Conservation (phyloP, 148 eudicot genomes). For the Tetragonia tetragonoides region DNA sequence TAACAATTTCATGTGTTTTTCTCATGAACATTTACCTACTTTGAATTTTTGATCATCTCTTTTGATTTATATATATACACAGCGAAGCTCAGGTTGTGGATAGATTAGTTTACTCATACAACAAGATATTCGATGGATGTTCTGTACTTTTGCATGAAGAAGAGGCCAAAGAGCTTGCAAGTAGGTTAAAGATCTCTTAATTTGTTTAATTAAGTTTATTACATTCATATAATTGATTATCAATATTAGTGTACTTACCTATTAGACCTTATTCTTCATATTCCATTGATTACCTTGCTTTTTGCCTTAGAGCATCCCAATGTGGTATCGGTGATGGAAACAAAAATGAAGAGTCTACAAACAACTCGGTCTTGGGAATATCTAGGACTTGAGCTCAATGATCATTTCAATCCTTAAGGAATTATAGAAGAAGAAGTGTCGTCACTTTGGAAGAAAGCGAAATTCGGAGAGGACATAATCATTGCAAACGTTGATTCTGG, state of each 20-base stretch:
- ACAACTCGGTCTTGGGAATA: conserved; percentile 17
- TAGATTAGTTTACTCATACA: conserved; percentile 11
- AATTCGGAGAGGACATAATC: conserved; percentile 12
- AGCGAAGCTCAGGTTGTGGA: conserved; percentile 12
- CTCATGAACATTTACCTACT: no score
- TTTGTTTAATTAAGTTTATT: no score
- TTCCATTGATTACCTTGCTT: not conserved
- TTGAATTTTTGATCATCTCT: not conserved
- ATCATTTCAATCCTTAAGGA: not conserved
- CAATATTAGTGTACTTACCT: no score
- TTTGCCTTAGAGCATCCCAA: conserved; percentile 1
- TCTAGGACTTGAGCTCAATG: not conserved
- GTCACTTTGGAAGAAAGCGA: conserved; percentile 6
- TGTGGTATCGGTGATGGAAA: conserved; percentile 9
- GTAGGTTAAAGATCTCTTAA: not conserved
- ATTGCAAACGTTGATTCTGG: conserved; percentile 18
- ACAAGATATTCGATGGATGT: conserved; percentile 18
- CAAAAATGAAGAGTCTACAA: not conserved
- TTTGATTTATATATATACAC: not conserved
- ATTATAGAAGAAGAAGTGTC: no score
- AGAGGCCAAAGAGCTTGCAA: conserved; percentile 14
- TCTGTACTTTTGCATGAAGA: conserved; percentile 2
- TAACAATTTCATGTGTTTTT: no score
- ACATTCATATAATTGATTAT: no score
- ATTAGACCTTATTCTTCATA: not conserved